Base-by-base conservation (phyloP, 2,329 filamentous ascomycete genomes). In the Didymella keratinophila region DNA sequence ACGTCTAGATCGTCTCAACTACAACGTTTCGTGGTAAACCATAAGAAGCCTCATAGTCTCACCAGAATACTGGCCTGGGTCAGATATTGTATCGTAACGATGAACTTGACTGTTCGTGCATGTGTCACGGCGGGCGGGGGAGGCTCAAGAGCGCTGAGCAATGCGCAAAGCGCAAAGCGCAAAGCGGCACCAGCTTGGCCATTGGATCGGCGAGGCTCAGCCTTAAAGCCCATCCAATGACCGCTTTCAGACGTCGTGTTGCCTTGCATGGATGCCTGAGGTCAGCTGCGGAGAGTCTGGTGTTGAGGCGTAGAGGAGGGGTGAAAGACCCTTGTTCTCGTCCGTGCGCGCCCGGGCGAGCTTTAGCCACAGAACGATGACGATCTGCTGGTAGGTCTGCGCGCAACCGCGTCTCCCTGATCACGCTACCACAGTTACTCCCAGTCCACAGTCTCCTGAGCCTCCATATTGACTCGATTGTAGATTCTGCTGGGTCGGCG, bases 251-350 rank as follows among this genome's bases (percentile, higher is more conserved):
- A 12, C 39, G 45, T 51, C 28, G 32, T 51, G 50, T 47, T 46
- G 50, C 56, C 45, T 58, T 54, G 48, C 47, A 54, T 52, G 43
- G 49, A 58, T 54, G 63, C 58, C 61, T 66, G 49, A 64, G 50
- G 60, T 62, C 60, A 65, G 56, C 56, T 63, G 63, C 60, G 51
- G 52, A 60, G 64, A 34, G 32, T 28, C 55, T 59, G 52, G 60
- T 64, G 63, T 61, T 63, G 54, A 63, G 53, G 49, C 53, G 44
- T 16, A 27, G 37, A 48, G 37, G 42, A 36, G 59, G 64, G 28
- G 60, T 41, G 42, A 53, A 44, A 18, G 27, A 37, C 27, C 28
- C 39, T 18, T 12, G 20, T 12, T 12, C 21, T n/a, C 21, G 47
- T 54, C 39, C 25, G 41, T 45, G 49, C 48, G 52, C 23, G 23